phyloP scores from a whole-genome alignment of 2,329 filamentous ascomycete species.

The Lasiodiplodia theobromae region DNA sequence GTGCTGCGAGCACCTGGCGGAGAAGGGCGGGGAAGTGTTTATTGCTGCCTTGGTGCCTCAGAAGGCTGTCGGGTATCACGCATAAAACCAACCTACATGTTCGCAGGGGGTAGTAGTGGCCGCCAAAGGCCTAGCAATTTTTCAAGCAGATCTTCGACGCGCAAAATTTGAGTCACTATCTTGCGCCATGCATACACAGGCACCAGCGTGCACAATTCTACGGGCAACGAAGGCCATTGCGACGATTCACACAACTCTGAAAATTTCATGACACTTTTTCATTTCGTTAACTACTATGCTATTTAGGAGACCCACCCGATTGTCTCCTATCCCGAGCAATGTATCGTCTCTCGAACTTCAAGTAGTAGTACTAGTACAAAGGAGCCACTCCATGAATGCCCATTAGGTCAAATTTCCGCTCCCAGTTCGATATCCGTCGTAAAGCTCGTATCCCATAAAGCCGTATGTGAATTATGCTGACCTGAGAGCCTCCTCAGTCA shows the following conservation, averaged over 20 bases:
- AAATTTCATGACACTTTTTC: background rate
- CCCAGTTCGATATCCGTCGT: constrained; percentile 7
- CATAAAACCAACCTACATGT: too few relatives aligned
- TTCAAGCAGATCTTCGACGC: too few relatives aligned
- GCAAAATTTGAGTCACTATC: too few relatives aligned
- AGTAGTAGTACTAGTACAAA: constrained; percentile 24
- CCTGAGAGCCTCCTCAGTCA: background rate
- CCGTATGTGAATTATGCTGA: background rate
- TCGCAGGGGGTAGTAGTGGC: too few relatives aligned
- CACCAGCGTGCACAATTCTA: too few relatives aligned
- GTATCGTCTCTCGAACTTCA: background rate
- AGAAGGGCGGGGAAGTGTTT: background rate
- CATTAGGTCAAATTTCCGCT: background rate
- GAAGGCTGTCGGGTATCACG: too few relatives aligned
- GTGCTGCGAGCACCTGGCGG: background rate
- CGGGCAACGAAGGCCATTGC: too few relatives aligned
- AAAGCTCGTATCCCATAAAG: constrained; percentile 24
- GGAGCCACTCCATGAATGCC: constrained; percentile 5
- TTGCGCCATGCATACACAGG: too few relatives aligned
- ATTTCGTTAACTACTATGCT: constrained; percentile 10
- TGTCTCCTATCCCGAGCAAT: constrained; percentile 1
- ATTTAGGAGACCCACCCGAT: background rate
- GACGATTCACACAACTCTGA: too few relatives aligned
- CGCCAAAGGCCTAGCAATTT: too few relatives aligned
- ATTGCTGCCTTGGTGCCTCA: background rate